Percentiles rank a stretch among this genome's conserved stretches.
Conservation (phyloP, 805 yeast species). For the Ogataea parapolymorpha region DNA sequence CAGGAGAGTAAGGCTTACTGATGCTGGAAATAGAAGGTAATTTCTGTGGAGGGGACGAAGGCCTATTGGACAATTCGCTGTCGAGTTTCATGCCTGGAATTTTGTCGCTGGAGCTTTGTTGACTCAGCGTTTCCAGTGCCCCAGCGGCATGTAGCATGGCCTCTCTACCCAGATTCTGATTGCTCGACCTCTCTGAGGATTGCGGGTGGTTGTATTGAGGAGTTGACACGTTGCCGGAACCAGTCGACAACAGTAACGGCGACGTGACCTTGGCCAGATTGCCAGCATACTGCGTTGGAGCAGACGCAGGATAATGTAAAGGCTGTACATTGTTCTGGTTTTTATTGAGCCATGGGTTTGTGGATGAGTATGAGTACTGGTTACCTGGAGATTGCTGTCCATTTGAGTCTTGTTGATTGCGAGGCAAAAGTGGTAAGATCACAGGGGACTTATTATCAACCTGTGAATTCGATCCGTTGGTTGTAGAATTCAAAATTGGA, state of each 20-base stretch:
- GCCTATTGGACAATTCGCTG: constrained; percentile 20
- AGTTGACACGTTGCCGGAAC: constrained; percentile 34
- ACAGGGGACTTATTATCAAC: constrained; percentile 34
- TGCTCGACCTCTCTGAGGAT: constrained; percentile 32
- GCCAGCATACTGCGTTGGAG: constrained; percentile 69
- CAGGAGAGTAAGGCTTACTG: constrained; percentile 30
- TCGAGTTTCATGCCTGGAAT: constrained; percentile 34
- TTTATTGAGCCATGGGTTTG: constrained; percentile 29
- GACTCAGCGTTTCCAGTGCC: constrained; percentile 39
- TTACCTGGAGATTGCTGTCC: constrained; percentile 25
- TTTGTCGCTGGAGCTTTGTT: constrained; percentile 26
- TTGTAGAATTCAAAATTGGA: constrained; percentile 17
- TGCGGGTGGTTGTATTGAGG: constrained; percentile 38
- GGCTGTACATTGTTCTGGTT: constrained; percentile 43
- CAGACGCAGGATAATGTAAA: constrained; percentile 61
- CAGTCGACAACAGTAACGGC: constrained; percentile 56
- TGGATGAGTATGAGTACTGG: constrained; percentile 28
- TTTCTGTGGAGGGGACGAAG: constrained; percentile 15
- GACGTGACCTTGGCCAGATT: constrained; percentile 62
- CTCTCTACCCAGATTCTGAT: constrained; percentile 30
- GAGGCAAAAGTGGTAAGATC: constrained; percentile 40
- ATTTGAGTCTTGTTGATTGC: constrained; percentile 28
- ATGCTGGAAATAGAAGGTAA: constrained; percentile 28
- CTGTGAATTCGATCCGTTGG: constrained; percentile 7
- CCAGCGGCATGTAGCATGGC: constrained; percentile 38